Base-by-base conservation (phyloP, 2,329 filamentous ascomycete genomes). In the Zymoseptoria crescenta region DNA sequence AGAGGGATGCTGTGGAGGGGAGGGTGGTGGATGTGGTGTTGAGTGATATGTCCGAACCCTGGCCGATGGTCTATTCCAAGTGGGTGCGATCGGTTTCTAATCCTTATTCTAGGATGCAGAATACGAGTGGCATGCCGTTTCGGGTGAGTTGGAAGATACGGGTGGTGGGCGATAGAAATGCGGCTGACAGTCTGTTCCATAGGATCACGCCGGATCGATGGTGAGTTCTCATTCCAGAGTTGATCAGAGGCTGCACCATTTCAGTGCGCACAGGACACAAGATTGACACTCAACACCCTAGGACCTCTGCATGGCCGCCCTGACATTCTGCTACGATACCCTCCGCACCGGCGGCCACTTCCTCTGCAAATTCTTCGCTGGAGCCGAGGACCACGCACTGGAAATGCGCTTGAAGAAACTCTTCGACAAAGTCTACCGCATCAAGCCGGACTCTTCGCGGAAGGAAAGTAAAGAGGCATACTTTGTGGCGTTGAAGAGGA, bases 21-120 rank as follows among this genome's bases (percentile, higher is more conserved):
- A 81, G 82, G 70, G 83, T 83, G 70, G 92, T 96, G 65, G 90
- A 97, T 77, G 84, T 99, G 72, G 90, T 99, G 73, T 80, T 99
- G 73, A 96, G 91, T 85, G 94, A 99, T 83, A 99, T 99, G 94
- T 99, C 87, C 84, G 93, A 82, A 82, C 92, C 94, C 87, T 96
- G 91, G 91, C 81, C 85, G 69, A 88, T 89, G 79, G 88, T 83
- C 56, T 81, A 81, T 70, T 87, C 87, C 71, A 91, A 89, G 79
- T 87, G 84, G 79, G 87, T 88, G 79, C 91, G 85, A 79, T 96
- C 87, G 80, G 83, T 96, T 84, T 96, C 87, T 93, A 88, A 94
- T 84, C 91, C 91, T 65, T 94, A 95, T 85, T 75, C 78, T 82
- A 99, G 94, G 94, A 88, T 99, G 87, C 96, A 96, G 91, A 99